phyloP scores from a whole-genome alignment of 129 eudicot species.

The carrot (Daucus carota) region DH1_v3.0 NC_030385.2:12145001-12145500 shows the following conservation, averaged over 20 bases:
- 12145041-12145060: background rate
- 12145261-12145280: background rate
- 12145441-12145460: background rate
- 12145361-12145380: background rate
- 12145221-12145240: background rate
- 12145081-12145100: background rate
- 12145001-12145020: slow-evolving; percentile 54
- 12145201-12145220: background rate
- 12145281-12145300: background rate
- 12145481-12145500: background rate
- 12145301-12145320: background rate
- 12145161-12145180: background rate
- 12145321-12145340: slow-evolving; percentile 46
- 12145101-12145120: background rate
- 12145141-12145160: background rate
- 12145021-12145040: slow-evolving; percentile 88
- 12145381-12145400: background rate
- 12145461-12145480: background rate
- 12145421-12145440: background rate
- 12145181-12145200: background rate
- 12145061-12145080: background rate
- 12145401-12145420: background rate
- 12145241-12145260: background rate
- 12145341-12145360: slow-evolving; percentile 48
- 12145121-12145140: background rate